A percentile compares a stretch with the other conserved stretches of the same genome.
Conservation (phyloP, 2,329 filamentous ascomycete species). For the Penicillium occitanis region DNA sequence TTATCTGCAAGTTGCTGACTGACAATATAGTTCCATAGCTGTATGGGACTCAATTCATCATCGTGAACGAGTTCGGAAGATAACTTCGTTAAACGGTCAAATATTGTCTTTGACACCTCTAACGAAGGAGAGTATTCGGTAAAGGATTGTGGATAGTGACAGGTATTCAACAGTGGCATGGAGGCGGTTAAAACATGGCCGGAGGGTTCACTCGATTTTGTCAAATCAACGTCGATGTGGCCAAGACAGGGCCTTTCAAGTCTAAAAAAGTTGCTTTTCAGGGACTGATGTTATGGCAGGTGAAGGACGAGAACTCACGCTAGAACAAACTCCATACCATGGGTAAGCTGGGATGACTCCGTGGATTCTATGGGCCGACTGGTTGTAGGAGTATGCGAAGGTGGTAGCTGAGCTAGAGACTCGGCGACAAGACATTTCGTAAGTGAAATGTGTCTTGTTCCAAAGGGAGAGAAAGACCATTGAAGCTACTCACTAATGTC, state of each 20-base stretch:
- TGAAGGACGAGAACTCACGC: slow-evolving; percentile 28
- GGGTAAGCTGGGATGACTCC: not conserved
- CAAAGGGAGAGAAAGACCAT: not conserved
- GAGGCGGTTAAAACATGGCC: slow-evolving; percentile 35
- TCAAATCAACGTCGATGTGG: slow-evolving; percentile 29
- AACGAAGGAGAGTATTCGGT: slow-evolving; percentile 21
- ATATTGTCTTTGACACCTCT: slow-evolving; percentile 21
- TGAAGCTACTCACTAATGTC: not conserved
- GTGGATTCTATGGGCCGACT: not conserved
- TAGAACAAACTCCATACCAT: slow-evolving; percentile 36
- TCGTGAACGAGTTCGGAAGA: slow-evolving; percentile 23
- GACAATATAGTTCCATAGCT: slow-evolving; percentile 35
- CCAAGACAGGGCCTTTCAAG: slow-evolving; percentile 38
- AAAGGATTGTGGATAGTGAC: slow-evolving; percentile 10
- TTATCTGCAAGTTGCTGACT: slow-evolving; percentile 27
- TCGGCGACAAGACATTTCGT: not conserved
- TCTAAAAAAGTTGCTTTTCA: slow-evolving; percentile 20
- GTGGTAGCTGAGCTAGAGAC: not conserved
- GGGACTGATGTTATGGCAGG: not conserved
- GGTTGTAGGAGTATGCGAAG: not conserved
- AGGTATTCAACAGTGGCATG: slow-evolving; percentile 29
- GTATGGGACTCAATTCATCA: slow-evolving; percentile 36
- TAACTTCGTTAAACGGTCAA: slow-evolving; percentile 23
- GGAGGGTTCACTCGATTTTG: slow-evolving; percentile 19
- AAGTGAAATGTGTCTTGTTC: not conserved